Evolutionary conservation across 2,329 filamentous ascomycete species (phyloP).

Genomic region (Cordyceps cicadae): DNA sequence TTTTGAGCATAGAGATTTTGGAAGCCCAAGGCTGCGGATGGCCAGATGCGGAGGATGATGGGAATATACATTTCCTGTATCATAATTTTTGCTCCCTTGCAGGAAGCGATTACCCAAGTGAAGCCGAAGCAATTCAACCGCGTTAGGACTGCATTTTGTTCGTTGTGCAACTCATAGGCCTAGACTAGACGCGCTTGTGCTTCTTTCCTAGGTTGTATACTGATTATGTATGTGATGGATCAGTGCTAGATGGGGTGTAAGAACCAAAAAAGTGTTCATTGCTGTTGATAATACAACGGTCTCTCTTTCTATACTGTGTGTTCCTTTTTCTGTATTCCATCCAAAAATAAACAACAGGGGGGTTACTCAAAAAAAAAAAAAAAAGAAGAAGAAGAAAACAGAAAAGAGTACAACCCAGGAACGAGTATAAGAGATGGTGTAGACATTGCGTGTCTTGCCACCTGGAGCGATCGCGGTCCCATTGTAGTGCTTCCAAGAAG

Average conservation of each 20-base stretch:
- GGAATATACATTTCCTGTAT: background rate
- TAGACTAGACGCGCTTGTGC: too few species aligned
- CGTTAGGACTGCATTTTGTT: too few species aligned
- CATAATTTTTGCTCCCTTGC: background rate
- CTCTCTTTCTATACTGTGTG: background rate
- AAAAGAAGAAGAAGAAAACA: too few species aligned
- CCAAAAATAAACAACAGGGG: background rate
- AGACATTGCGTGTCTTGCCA: background rate
- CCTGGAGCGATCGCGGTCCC: background rate
- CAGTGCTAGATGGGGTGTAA: too few species aligned
- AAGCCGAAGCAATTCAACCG: too few species aligned
- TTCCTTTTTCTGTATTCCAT: background rate
- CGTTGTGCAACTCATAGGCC: too few species aligned
- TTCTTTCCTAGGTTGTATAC: too few species aligned
- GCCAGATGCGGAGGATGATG: background rate
- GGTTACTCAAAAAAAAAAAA: background rate
- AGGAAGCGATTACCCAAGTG: too few species aligned
- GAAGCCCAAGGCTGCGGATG: constrained; percentile 4
- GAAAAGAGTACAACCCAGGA: background rate
- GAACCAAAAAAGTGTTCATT: background rate
- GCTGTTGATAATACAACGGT: background rate
- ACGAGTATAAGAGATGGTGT: background rate
- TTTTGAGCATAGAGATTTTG: constrained; percentile 9
- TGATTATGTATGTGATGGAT: too few species aligned
- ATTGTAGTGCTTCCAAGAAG: background rate